Percentiles rank a stretch among this genome's conserved stretches.
Evolutionary conservation across 192 early-diverging fungal genomes (phyloP).

Genomic region (Rhizoclosmatium globosum): DNA sequence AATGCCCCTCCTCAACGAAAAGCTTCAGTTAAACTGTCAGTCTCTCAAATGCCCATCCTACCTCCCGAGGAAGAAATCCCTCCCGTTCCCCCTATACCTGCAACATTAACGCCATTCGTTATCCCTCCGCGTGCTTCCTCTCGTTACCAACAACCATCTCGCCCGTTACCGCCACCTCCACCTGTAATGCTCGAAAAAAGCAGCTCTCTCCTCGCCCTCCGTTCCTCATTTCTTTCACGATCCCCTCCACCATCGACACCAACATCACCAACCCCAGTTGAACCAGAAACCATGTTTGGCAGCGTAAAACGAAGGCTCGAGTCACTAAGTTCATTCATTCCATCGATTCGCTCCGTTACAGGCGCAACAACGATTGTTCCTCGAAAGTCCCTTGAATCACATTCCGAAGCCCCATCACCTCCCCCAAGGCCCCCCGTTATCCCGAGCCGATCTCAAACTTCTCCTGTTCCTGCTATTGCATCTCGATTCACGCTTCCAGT

Average conservation of each 20-base stretch:
- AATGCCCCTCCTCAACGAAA: neutral
- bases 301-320: neutral
- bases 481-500: constrained; percentile 6
- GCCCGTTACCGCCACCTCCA: neutral
- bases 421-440: neutral
- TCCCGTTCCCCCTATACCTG: too few species aligned
- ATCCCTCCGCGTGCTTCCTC: constrained; percentile 20
- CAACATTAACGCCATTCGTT: neutral
- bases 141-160: neutral
- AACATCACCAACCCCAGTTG: neutral
- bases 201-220: neutral
- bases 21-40: too few species aligned
- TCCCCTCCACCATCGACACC: neutral
- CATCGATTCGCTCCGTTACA: neutral
- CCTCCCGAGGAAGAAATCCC: too few species aligned
- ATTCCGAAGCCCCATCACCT: neutral
- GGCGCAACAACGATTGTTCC: neutral
- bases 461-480: neutral
- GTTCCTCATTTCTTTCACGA: neutral
- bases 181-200: neutral
- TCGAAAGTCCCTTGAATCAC: neutral
- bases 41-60: too few species aligned
- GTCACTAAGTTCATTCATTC: neutral
- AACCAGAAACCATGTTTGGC: constrained; percentile 6
- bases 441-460: neutral